These are phyloP conservation scores for Cladosporium sp. DNA, from an alignment of 2,329 filamentous ascomycete genomes.

Conservation along the genomic window DNA sequence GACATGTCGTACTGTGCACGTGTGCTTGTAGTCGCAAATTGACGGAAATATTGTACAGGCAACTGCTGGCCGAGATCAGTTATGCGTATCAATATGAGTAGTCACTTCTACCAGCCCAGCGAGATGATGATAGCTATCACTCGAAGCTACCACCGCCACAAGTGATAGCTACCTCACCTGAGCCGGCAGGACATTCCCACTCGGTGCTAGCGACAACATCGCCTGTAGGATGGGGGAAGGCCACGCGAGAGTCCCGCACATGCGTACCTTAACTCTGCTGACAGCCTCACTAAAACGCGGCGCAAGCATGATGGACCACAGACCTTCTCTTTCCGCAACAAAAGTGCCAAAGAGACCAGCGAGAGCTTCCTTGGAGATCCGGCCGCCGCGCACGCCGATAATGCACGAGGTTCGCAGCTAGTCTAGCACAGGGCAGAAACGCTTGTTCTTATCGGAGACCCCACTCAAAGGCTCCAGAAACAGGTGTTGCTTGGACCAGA, in stretches of 20 bases:
- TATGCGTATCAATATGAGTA: not conserved
- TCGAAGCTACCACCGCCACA: constrained; percentile 1
- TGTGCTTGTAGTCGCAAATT: not conserved
- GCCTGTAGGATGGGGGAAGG: not conserved
- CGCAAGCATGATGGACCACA: not conserved
- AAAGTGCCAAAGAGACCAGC: not conserved
- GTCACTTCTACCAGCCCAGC: not conserved
- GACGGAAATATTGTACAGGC: not conserved
- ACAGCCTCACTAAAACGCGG: not conserved
- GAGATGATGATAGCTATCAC: not conserved
- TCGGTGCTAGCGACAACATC: constrained; percentile 3
- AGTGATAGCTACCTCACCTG: constrained; percentile 4
- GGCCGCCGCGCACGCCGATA: not conserved
- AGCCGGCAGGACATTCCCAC: constrained; percentile 16
- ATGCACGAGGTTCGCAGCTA: not conserved
- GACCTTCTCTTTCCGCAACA: not conserved
- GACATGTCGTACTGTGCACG: constrained; percentile 38
- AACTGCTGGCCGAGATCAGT: not conserved
- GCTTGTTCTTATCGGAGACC: constrained; percentile 8
- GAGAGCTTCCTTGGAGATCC: not conserved
- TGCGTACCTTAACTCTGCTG: constrained; percentile 9
- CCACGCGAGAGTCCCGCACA: not conserved
- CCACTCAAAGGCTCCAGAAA: not conserved
- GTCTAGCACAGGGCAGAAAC: not conserved
- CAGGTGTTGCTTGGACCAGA: not conserved